Base-by-base conservation (phyloP, 352 stramenopile genomes). In the Globisporangium alternatum region DNA sequence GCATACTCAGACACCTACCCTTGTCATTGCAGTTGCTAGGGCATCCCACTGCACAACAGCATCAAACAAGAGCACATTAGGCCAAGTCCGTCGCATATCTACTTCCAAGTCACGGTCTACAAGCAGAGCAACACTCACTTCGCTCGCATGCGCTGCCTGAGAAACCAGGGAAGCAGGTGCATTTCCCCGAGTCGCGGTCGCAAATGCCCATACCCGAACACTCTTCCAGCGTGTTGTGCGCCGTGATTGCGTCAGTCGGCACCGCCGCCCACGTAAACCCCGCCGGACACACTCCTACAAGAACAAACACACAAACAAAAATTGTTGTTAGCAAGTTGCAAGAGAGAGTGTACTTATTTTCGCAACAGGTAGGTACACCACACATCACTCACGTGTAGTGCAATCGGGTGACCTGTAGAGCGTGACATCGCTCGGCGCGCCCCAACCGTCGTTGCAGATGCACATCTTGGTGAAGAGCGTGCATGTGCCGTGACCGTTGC, bases 121-220 rank as follows among this genome's bases (percentile, higher is more conserved):
- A 8, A 49, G 15, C 13, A 54, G 1, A n/a, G 2, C 17, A 5
- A 51, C 28, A 58, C 72, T 30, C 75, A 93, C 78, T 80, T 21
- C 87, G 74, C 47, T 97, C 72, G 62, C 93, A 98, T 1, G 91
- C 89, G 31, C 60, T 70, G 15, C 92, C 92, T 6, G 72, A 75
- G 67, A 95, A 98, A 0, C 90, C 90, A 15, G 66, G 55, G 44
- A 96, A 91, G 71, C 92, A 98, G 6, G 60, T 56, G 73, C 93
- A 98, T 30, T 68, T 64, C 25, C 91, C 91, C 19, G 63, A 71
- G 35, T 4, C 65, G 39, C 91, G 78, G 65, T 98, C 73, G 71
- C 93, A 98, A 2, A 78, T 67, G 0, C 92, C 92, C 67, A 91
- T 88, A n/a, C 88, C 88, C 2, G 88, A 95, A 65, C 92, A 98